These are phyloP conservation scores for Clonostachys rosea DNA, from an alignment of 2,329 filamentous ascomycete species.

Conservation along the genomic window DNA sequence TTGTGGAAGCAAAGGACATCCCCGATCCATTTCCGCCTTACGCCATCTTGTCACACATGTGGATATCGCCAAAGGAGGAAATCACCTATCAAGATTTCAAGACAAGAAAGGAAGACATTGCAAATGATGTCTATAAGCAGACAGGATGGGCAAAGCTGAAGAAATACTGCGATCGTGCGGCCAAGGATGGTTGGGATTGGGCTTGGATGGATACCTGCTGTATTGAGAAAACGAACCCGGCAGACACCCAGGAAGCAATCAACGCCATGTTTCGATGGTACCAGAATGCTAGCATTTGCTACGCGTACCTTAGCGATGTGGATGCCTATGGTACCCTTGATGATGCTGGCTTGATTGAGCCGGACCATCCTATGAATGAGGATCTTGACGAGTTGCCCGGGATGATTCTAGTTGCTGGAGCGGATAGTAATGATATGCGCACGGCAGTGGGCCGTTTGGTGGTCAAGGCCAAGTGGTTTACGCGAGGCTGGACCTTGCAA, in stretches of 20 bases:
- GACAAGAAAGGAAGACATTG: not conserved
- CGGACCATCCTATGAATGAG: not conserved
- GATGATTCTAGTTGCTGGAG: not conserved
- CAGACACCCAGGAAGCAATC: constrained; percentile 22
- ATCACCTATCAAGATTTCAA: not conserved
- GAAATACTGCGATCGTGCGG: not conserved
- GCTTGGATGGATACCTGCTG: constrained; percentile 30
- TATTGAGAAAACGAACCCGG: constrained; percentile 21
- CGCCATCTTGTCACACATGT: not conserved
- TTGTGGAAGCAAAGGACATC: too few relatives aligned
- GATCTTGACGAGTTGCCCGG: not conserved
- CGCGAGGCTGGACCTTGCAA: constrained; percentile 7
- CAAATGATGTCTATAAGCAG: not conserved
- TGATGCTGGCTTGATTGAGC: not conserved
- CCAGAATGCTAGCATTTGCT: constrained; percentile 18
- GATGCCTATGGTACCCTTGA: not conserved
- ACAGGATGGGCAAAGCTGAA: not conserved
- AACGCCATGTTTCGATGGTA: constrained; percentile 22
- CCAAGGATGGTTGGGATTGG: constrained; percentile 6
- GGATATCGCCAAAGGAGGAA: not conserved
- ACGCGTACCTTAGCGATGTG: constrained; percentile 21
- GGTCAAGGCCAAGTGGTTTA: constrained; percentile 4
- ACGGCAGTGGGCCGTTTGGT: too few relatives aligned
- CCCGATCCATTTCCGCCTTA: not conserved
- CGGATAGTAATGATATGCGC: not conserved